phyloP scores from a whole-genome alignment of 2,329 filamentous ascomycete species.

The Cladophialophora carrionii region DNA sequence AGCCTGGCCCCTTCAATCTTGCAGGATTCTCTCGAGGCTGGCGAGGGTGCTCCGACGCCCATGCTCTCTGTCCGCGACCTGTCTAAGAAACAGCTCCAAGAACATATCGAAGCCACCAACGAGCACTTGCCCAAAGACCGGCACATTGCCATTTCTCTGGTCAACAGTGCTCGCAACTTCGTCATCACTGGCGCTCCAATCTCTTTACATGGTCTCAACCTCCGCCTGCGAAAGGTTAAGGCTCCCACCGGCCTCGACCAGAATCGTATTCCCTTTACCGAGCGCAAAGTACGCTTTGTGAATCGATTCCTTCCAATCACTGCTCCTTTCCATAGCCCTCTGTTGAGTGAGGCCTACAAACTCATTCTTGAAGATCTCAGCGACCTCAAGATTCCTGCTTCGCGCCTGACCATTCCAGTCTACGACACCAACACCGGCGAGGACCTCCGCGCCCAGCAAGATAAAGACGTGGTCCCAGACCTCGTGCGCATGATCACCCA shows the following conservation, averaged over 20 bases:
- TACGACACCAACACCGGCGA: conserved; percentile 88
- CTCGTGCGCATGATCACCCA: conserved; percentile 92
- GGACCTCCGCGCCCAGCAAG: conserved; percentile 72
- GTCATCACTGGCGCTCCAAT: conserved; percentile 96
- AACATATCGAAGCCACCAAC: conserved; percentile 96
- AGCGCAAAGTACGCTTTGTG: conserved; percentile 94
- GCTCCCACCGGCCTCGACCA: conserved; percentile 97
- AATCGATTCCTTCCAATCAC: conserved; percentile 98
- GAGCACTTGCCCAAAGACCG: conserved; percentile 90
- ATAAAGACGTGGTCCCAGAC: conserved; percentile 79
- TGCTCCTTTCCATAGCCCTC: conserved; percentile 96
- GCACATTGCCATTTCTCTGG: conserved; percentile 90
- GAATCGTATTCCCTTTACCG: conserved; percentile 88
- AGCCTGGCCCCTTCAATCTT: conserved; percentile 88
- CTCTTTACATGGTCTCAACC: conserved; percentile 92
- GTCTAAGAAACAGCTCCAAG: conserved; percentile 83
- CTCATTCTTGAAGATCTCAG: conserved; percentile 87
- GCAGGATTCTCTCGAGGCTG: conserved; percentile 89
- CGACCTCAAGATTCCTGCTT: conserved; percentile 73
- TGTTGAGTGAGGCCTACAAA: conserved; percentile 78
- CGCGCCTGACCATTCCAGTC: conserved; percentile 78
- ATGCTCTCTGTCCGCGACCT: conserved; percentile 98
- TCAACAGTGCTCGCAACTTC: conserved; percentile 96
- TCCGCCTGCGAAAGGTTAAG: conserved; percentile 94
- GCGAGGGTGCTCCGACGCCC: conserved; percentile 92